Evolutionary conservation across 2,329 filamentous ascomycete genomes (phyloP).

Genomic region (Pseudopyrenochaeta lycopersici): DNA sequence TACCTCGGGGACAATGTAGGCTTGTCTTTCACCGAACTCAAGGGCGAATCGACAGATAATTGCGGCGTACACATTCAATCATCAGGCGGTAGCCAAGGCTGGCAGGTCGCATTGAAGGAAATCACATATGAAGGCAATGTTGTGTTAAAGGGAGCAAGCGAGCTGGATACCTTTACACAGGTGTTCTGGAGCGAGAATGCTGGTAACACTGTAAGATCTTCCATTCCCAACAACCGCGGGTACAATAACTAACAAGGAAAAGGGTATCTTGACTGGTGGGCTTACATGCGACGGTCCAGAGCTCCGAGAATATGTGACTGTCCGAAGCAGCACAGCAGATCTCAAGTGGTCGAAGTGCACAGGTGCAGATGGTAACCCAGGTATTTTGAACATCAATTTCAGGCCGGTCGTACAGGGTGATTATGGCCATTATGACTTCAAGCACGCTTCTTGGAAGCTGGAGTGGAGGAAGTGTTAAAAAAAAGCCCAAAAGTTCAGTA

Average conservation of each 20-base stretch:
- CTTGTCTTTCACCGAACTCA: conserved; percentile 36
- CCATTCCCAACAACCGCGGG: background rate
- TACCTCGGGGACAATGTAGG: conserved; percentile 31
- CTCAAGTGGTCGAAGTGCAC: conserved; percentile 43
- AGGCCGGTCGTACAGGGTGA: conserved; percentile 39
- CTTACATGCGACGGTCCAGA: conserved; percentile 35
- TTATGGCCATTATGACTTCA: conserved; percentile 37
- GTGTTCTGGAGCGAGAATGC: conserved; percentile 44
- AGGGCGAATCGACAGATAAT: conserved; percentile 35
- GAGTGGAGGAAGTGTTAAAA: conserved; percentile 41
- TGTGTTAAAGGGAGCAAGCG: conserved; percentile 28
- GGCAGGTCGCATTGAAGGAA: conserved; percentile 40
- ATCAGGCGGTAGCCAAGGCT: conserved; percentile 30
- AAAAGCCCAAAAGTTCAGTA: too few relatives aligned
- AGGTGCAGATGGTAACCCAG: conserved; percentile 32
- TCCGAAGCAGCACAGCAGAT: conserved; percentile 29
- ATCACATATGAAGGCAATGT: conserved; percentile 36
- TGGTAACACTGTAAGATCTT: conserved; percentile 34
- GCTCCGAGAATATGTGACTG: conserved; percentile 36
- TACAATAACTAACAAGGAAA: background rate
- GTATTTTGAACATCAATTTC: conserved; percentile 44
- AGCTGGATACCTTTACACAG: conserved; percentile 34
- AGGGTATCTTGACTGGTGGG: conserved; percentile 29
- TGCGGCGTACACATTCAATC: conserved; percentile 43
- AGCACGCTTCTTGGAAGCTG: conserved; percentile 36